A percentile compares a stretch with the other conserved stretches of the same genome.
phyloP scores from a whole-genome alignment of 768 basidiomycete genomes.

The Kwoniella sp. region DNA sequence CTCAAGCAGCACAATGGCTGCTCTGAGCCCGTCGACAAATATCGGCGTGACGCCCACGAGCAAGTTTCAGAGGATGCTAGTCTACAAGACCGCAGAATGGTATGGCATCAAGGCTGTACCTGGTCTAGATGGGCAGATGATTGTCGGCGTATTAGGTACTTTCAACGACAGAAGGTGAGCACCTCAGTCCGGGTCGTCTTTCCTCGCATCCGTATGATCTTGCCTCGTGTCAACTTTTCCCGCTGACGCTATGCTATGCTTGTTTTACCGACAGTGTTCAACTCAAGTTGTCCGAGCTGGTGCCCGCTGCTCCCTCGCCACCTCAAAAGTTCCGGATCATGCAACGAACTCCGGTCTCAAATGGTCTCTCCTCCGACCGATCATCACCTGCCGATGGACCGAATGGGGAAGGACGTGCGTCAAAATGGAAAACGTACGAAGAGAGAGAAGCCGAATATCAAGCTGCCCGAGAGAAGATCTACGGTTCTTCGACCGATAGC shows the following conservation, averaged over 20 bases:
- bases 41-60: constrained; percentile 29
- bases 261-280: background rate
- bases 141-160: constrained; percentile 34
- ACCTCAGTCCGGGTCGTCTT: background rate
- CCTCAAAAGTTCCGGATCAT: constrained; percentile 44
- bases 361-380: constrained; percentile 1
- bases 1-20: constrained; percentile 10
- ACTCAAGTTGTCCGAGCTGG: constrained; percentile 34
- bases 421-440: constrained; percentile 41
- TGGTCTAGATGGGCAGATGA: constrained; percentile 33
- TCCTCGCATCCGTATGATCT: too few relatives aligned
- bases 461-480: constrained; percentile 40
- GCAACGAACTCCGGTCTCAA: constrained; percentile 29
- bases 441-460: constrained; percentile 48
- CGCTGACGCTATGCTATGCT: background rate
- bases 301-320: constrained; percentile 27
- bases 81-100: constrained; percentile 53
- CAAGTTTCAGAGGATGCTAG: constrained; percentile 50
- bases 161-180: constrained; percentile 40
- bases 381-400: constrained; percentile 30
- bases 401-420: constrained; percentile 13
- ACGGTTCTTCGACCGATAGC: constrained; percentile 22
- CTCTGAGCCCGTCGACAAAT: constrained; percentile 17
- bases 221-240: too few relatives aligned
- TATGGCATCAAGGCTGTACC: constrained; percentile 48